A percentile compares a stretch with the other conserved stretches of the same genome.
Conservation (phyloP, 768 basidiomycete genomes). For the Pleurotus sapidus region DNA sequence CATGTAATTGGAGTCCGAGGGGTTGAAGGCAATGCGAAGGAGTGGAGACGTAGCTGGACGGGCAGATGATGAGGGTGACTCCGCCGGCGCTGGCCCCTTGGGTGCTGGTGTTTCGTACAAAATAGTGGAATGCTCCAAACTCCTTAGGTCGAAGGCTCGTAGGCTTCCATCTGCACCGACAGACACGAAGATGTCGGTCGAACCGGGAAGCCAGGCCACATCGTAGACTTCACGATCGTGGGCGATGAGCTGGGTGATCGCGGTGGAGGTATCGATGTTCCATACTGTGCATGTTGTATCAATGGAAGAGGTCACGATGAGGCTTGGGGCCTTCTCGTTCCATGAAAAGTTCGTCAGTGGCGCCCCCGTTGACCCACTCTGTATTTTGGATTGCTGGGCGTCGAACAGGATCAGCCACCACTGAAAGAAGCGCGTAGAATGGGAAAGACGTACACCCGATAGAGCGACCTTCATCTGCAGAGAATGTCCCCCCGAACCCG, state of each 20-base stretch:
- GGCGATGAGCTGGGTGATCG: slow-evolving; percentile 95
- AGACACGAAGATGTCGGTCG: slow-evolving; percentile 96
- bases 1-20: slow-evolving; percentile 91
- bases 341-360: slow-evolving; percentile 97
- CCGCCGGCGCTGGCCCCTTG: slow-evolving; percentile 59
- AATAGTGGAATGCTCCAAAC: slow-evolving; percentile 97
- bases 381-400: slow-evolving; percentile 82
- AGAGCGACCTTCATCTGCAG: slow-evolving; percentile 73
- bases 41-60: slow-evolving; percentile 79
- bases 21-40: slow-evolving; percentile 87
- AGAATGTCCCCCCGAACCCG: slow-evolving; percentile 55
- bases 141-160: slow-evolving; percentile 94
- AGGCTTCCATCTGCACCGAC: slow-evolving; percentile 97
- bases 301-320: slow-evolving; percentile 96
- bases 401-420: not conserved
- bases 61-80: slow-evolving; percentile 55
- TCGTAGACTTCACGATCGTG: slow-evolving; percentile 97
- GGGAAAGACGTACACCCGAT: slow-evolving; percentile 62
- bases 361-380: slow-evolving; percentile 78
- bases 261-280: slow-evolving; percentile 93
- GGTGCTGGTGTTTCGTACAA: slow-evolving; percentile 91
- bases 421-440: not conserved
- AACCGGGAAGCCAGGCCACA: slow-evolving; percentile 96
- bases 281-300: slow-evolving; percentile 99
- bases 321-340: slow-evolving; percentile 89